Evolutionary conservation across 495 filamentous ascomycete genomes (phyloP).

Genomic region (Penicillium canescens): DNA sequence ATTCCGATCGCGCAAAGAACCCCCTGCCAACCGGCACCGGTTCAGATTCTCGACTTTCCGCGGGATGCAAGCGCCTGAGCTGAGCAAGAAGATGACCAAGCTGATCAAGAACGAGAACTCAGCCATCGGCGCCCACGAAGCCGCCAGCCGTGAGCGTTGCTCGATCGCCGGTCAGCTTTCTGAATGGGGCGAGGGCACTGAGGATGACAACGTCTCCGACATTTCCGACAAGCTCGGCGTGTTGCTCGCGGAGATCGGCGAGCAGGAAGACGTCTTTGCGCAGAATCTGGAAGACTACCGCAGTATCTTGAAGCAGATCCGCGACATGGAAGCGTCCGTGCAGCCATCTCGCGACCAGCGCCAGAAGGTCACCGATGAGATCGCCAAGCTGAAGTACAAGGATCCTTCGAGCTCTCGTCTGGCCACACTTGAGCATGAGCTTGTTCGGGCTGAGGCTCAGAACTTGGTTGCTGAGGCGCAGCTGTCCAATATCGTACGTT

Average conservation of each 20-base stretch:
- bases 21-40: conserved; percentile 48
- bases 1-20: conserved; percentile 55
- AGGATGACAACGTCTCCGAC: conserved; percentile 83
- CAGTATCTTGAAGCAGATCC: conserved; percentile 78
- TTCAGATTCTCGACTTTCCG: conserved; percentile 85
- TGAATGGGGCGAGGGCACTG: conserved; percentile 91
- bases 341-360: conserved; percentile 86
- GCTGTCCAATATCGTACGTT: conserved; percentile 80
- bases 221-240: conserved; percentile 94
- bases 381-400: conserved; percentile 82
- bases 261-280: conserved; percentile 87
- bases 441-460: conserved; percentile 93
- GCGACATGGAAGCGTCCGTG: conserved; percentile 90
- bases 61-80: conserved; percentile 76
- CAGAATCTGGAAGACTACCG: conserved; percentile 83
- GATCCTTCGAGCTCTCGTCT: conserved; percentile 78
- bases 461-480: conserved; percentile 95
- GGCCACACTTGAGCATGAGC: conserved; percentile 87
- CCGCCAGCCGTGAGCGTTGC: conserved; percentile 76
- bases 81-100: conserved; percentile 80
- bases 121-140: conserved; percentile 78
- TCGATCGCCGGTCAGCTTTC: conserved; percentile 87
- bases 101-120: conserved; percentile 91
- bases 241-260: conserved; percentile 83
- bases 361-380: conserved; percentile 84